Base-by-base conservation (phyloP, 208 protist species). In the Crithidia thermophila region DNA sequence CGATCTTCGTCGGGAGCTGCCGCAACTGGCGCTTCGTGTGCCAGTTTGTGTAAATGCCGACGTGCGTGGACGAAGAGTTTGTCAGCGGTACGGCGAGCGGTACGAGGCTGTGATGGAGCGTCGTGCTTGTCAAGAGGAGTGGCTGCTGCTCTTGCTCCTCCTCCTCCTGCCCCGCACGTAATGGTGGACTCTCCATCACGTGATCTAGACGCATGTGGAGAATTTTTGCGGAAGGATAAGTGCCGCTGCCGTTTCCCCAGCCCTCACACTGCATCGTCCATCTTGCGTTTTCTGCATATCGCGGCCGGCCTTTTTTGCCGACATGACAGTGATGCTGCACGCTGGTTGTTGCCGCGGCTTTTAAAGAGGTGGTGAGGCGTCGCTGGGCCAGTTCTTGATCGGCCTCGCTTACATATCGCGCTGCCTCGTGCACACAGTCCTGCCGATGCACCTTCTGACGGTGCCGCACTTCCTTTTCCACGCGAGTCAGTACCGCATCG, bases 401-500 rank as follows among this genome's bases (percentile, higher is more conserved):
- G 3, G 43, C 58, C 31, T 64, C 58, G 1, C 20, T 16, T 4
- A 40, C 33, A 33, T 43, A 64, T 0, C 27, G 31, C 20, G 58
- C 58, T 8, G 45, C 58, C 21, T 64, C 58, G 6, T 23, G 45
- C 1, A 43, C 58, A 33, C 31, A 10, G 4, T 51, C 58, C 20
- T 40, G 21, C 28, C n/a, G n/a, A n/a, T n/a, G n/a, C n/a, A n/a
- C n/a, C n/a, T n/a, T n/a, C n/a, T n/a, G n/a, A n/a, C 8, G 45
- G 58, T 3, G 42, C 51, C 14, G 40, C 21, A 74, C 33, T 43
- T 50, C 13, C 33, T 30, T 25, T 34, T 62, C 34, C 1, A 74
- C 67, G 3, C 21, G 20, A 5, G 30, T 14, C 51, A 74, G 23
- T 0, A 46, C 43, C 4, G 14, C 14, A 14, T 1, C 20, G 0